Evolutionary conservation across 495 filamentous ascomycete species (phyloP).

Genomic region (Penicillium nucicola): DNA sequence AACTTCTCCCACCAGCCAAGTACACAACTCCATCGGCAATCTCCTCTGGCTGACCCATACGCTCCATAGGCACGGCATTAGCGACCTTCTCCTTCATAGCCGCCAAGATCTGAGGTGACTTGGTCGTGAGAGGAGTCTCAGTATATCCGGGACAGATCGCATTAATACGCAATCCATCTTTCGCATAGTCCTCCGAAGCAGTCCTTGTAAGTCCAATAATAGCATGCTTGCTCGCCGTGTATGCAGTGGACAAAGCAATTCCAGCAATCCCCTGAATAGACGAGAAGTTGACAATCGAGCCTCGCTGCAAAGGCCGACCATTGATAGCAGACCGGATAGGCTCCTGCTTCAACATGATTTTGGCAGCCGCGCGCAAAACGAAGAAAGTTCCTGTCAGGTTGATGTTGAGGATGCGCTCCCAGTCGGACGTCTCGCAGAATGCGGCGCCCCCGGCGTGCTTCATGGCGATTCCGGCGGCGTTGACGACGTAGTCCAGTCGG

Average conservation of each 20-base stretch:
- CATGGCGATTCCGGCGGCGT: conserved; percentile 36
- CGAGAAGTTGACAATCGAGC: conserved; percentile 44
- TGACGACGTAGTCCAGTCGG: conserved; percentile 45
- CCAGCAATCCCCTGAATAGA: conserved; percentile 35
- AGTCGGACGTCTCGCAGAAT: conserved; percentile 25
- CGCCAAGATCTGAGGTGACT: conserved; percentile 22
- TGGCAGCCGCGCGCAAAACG: conserved; percentile 35
- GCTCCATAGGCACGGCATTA: conserved; percentile 36
- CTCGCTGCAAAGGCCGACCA: conserved; percentile 20
- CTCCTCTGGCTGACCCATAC: conserved; percentile 38
- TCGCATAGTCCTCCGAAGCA: conserved; percentile 44
- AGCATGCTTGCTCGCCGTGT: conserved; percentile 33
- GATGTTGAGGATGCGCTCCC: conserved; percentile 38
- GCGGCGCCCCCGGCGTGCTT: conserved; percentile 34
- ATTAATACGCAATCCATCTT: conserved; percentile 40
- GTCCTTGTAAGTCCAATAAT: conserved; percentile 32
- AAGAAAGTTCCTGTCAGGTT: conserved; percentile 44
- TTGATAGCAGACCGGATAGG: conserved; percentile 28
- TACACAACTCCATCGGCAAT: conserved; percentile 45
- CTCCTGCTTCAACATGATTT: conserved; percentile 40
- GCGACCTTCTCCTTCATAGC: conserved; percentile 24
- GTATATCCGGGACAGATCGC: conserved; percentile 46
- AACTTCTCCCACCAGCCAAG: conserved; percentile 33
- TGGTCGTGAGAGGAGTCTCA: conserved; percentile 37
- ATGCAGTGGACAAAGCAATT: conserved; percentile 26